Percentiles rank a stretch among this genome's conserved stretches.
Evolutionary conservation across 345 rosid genomes (phyloP).

Genomic region (Hibiscus mutabilis): DNA sequence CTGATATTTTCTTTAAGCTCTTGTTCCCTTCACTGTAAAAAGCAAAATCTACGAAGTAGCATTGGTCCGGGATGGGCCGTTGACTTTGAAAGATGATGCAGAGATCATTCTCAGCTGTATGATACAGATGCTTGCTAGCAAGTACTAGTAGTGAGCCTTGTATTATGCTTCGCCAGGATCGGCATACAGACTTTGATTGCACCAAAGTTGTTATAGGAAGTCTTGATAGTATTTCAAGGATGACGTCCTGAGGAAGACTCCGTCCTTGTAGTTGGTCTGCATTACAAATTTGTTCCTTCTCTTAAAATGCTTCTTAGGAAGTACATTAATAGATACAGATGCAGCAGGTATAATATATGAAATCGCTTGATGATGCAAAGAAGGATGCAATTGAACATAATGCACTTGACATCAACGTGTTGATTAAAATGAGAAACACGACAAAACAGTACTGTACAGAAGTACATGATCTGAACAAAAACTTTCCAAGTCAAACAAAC

Average conservation of each 20-base stretch:
- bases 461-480: constrained; percentile 40
- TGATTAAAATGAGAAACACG: background rate
- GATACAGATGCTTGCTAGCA: constrained; percentile 18
- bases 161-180: constrained; percentile 34
- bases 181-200: constrained; percentile 40
- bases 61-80: constrained; percentile 41
- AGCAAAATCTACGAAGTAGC: constrained; percentile 38
- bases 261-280: constrained; percentile 19
- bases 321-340: constrained; percentile 24
- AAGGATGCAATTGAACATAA: constrained; percentile 21
- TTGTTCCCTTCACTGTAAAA: constrained; percentile 8
- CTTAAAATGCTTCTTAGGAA: constrained; percentile 9
- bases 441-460: constrained; percentile 18
- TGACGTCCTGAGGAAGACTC: constrained; percentile 56
- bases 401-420: constrained; percentile 15
- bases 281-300: constrained; percentile 20
- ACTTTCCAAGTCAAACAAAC: constrained; percentile 11
- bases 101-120: constrained; percentile 15
- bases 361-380: background rate
- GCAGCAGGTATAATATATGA: constrained; percentile 6
- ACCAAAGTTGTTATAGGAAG: constrained; percentile 50
- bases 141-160: constrained; percentile 36
- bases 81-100: constrained; percentile 58
- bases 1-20: constrained; percentile 30
- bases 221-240: constrained; percentile 54